phyloP scores from a whole-genome alignment of 2,329 filamentous ascomycete genomes.

The Xylaria sp. region DNA sequence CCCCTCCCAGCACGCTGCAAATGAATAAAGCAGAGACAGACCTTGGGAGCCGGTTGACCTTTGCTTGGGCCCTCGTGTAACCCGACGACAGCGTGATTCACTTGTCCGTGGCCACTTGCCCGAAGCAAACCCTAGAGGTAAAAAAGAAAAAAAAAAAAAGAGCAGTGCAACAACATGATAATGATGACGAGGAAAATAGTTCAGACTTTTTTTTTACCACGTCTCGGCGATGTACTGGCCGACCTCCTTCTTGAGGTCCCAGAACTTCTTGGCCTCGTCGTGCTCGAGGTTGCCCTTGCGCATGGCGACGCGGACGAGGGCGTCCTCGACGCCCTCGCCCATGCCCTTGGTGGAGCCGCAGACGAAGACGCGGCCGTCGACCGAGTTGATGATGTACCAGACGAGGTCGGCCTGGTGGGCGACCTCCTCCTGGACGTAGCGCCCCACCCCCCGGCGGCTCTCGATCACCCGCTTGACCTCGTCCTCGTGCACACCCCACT shows the following conservation, averaged over 20 bases:
- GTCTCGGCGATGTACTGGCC: conserved; percentile 94
- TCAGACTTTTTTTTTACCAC: conserved; percentile 50
- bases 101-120: too few species aligned
- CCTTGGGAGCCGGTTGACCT: too few species aligned
- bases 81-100: too few species aligned
- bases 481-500: conserved; percentile 91
- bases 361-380: conserved; percentile 96
- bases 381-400: conserved; percentile 94
- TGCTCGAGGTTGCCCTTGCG: conserved; percentile 83
- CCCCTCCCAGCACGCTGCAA: too few species aligned
- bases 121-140: neutral
- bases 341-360: conserved; percentile 95
- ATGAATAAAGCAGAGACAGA: conserved; percentile 8
- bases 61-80: too few species aligned
- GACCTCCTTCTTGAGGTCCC: conserved; percentile 86
- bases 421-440: conserved; percentile 97
- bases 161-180: too few species aligned
- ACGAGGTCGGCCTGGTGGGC: conserved; percentile 90
- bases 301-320: conserved; percentile 89
- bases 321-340: conserved; percentile 92
- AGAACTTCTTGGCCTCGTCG: conserved; percentile 84
- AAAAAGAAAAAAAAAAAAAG: neutral
- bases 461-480: conserved; percentile 83
- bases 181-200: too few species aligned
- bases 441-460: conserved; percentile 74